Conservation (phyloP, 345 rosid species). For the Theobroma cacao region DNA sequence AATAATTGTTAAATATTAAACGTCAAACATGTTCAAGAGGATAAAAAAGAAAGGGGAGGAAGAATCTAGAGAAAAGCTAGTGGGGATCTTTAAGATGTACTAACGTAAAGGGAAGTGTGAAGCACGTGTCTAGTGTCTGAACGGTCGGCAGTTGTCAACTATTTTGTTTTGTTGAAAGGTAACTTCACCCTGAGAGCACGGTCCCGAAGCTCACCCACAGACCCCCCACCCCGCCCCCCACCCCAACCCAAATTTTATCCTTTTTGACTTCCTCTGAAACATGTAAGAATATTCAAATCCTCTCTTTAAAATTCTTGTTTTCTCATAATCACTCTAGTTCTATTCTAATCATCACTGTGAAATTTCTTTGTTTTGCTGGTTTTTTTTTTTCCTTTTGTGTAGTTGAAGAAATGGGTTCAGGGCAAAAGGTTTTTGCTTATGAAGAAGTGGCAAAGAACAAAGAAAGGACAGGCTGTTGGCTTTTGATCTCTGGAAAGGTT, state of each 20-base stretch:
- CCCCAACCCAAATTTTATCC: not conserved
- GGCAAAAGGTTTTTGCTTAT: constrained; percentile 33
- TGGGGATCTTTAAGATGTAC: not conserved
- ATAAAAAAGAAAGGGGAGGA: too few relatives aligned
- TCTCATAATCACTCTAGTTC: not conserved
- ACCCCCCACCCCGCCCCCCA: too few relatives aligned
- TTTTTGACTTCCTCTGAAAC: not conserved
- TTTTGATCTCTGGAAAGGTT: constrained; percentile 70
- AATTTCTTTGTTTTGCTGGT: not conserved
- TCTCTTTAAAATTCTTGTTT: too few relatives aligned
- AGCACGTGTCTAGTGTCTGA: not conserved
- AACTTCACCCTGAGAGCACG: not conserved
- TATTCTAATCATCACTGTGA: not conserved
- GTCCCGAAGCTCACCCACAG: not conserved
- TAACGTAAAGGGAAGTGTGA: not conserved
- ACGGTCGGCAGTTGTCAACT: not conserved
- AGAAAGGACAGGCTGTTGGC: constrained; percentile 57
- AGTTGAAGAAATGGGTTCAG: constrained; percentile 27
- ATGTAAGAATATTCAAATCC: not conserved
- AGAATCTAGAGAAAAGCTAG: too few relatives aligned
- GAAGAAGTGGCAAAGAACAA: constrained; percentile 57
- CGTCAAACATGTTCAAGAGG: too few relatives aligned
- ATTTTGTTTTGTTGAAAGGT: not conserved
- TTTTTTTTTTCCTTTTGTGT: not conserved
- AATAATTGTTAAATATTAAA: too few relatives aligned